Conservation (phyloP, 73 alveolate genomes). For the Paraurostyla sp. region DNA sequence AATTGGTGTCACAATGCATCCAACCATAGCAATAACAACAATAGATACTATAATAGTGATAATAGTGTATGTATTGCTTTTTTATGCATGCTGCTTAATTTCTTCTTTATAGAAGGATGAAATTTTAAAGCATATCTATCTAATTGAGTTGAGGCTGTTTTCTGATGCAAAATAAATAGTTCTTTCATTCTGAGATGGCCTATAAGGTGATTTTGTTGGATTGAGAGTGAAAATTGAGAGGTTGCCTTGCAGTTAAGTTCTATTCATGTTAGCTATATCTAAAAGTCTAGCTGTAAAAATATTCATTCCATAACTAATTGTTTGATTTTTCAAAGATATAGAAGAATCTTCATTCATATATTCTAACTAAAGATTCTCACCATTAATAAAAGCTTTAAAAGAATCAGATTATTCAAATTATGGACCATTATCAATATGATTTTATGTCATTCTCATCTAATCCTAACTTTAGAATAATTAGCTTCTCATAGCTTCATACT, state of each 20-base stretch:
- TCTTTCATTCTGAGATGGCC: neutral
- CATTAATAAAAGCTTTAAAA: neutral
- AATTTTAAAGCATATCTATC: neutral
- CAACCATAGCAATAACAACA: neutral
- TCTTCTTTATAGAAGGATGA: neutral
- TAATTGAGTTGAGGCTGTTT: neutral
- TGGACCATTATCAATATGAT: neutral
- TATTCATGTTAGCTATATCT: neutral
- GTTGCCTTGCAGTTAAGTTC: neutral
- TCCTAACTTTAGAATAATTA: neutral
- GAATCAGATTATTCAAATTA: neutral
- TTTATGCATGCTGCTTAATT: neutral
- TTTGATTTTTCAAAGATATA: neutral
- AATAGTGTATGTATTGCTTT: neutral
- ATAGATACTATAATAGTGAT: constrained; percentile 5
- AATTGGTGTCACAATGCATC: constrained; percentile 7
- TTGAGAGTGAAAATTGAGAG: neutral
- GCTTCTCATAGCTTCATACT: neutral
- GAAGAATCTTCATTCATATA: constrained; percentile 28
- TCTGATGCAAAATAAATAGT: neutral
- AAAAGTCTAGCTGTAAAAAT: constrained; percentile 14
- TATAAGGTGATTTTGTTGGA: neutral
- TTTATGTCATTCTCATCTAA: neutral
- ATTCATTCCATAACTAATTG: neutral
- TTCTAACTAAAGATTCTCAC: neutral